Conservation (phyloP, 2,329 filamentous ascomycete genomes). For the Metarhizium sp. region DNA sequence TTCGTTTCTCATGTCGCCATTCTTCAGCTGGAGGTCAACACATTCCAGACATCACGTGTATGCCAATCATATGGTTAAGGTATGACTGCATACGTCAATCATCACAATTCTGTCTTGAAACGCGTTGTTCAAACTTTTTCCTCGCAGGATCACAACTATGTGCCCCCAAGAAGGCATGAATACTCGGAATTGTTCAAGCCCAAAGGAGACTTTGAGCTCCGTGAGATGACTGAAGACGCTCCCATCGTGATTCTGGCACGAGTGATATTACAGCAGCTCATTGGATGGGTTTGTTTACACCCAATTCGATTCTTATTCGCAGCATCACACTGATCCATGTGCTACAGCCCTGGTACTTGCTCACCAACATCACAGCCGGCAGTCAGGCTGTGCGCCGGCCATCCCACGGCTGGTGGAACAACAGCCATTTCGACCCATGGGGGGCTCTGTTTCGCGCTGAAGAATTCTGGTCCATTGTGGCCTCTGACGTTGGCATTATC, state of each 20-base stretch:
- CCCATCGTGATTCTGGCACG: slow-evolving; percentile 45
- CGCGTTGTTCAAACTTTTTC: too few relatives aligned
- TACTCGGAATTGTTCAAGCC: background rate
- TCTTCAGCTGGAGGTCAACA: slow-evolving; percentile 64
- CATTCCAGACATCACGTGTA: slow-evolving; percentile 62
- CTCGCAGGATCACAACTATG: background rate
- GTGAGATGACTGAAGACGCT: slow-evolving; percentile 53
- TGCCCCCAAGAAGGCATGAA: background rate
- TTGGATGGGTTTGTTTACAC: slow-evolving; percentile 43
- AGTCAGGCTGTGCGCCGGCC: slow-evolving; percentile 1
- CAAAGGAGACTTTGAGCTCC: slow-evolving; percentile 19
- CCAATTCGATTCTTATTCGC: too few relatives aligned
- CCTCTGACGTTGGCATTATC: slow-evolving; percentile 51
- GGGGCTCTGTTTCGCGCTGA: slow-evolving; percentile 50
- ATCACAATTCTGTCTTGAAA: too few relatives aligned
- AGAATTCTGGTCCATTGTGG: slow-evolving; percentile 45
- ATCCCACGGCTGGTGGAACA: slow-evolving; percentile 20
- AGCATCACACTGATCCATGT: too few relatives aligned
- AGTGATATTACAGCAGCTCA: slow-evolving; percentile 52
- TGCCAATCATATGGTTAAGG: slow-evolving; percentile 55
- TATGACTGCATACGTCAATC: too few relatives aligned
- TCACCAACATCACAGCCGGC: slow-evolving; percentile 42
- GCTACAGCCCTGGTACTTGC: slow-evolving; percentile 37
- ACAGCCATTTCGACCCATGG: slow-evolving; percentile 52
- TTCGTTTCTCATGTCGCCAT: slow-evolving; percentile 57